phyloP scores from a whole-genome alignment of 768 basidiomycete genomes.

The Leccinum subgranulosum region DNA sequence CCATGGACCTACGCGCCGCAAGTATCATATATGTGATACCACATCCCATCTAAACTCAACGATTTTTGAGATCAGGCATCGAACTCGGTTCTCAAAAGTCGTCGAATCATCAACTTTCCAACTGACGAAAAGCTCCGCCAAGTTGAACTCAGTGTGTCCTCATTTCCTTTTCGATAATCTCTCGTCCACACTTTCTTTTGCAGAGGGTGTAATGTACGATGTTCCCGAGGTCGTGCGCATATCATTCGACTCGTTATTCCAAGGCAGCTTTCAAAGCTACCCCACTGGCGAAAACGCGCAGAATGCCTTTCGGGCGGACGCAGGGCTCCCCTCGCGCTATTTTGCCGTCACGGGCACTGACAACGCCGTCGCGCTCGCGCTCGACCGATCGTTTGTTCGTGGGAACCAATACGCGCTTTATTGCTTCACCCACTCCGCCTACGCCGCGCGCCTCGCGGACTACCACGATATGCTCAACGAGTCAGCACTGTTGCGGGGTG shows the following conservation, averaged over 20 bases:
- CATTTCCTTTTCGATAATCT: not conserved
- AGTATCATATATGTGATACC: not conserved
- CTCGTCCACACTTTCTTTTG: not conserved
- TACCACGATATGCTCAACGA: constrained; percentile 4
- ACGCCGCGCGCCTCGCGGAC: not conserved
- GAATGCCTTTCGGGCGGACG: not conserved
- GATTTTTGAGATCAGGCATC: not conserved
- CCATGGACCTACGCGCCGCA: constrained; percentile 9
- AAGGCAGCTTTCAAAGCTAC: not conserved
- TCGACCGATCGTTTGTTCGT: not conserved
- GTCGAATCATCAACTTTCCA: constrained; percentile 3
- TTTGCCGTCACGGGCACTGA: constrained; percentile 5
- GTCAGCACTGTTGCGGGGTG: not conserved
- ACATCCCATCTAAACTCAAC: not conserved
- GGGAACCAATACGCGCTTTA: constrained; percentile 4
- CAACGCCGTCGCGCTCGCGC: not conserved
- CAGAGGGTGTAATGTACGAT: not conserved
- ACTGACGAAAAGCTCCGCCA: not conserved
- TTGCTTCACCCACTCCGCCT: not conserved
- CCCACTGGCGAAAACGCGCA: not conserved
- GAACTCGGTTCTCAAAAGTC: not conserved
- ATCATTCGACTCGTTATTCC: not conserved
- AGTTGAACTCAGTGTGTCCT: not conserved
- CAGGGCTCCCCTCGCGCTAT: not conserved
- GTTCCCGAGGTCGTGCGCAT: not conserved